phyloP scores from a whole-genome alignment of 2,329 filamentous ascomycete genomes.

The Neurospora crassa region DNA sequence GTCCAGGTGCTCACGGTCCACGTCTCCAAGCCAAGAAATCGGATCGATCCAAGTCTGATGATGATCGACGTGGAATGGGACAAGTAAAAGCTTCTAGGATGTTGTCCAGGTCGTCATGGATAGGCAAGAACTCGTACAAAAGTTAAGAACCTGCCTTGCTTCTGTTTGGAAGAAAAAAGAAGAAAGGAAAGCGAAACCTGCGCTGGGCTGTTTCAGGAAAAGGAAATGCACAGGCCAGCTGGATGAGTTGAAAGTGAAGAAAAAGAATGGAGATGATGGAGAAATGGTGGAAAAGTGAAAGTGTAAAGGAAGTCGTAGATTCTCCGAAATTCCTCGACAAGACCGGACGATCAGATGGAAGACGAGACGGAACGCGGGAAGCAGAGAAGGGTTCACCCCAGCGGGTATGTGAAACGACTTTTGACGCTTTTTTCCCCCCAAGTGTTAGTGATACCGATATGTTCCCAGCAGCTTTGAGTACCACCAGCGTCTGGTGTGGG shows the following conservation, averaged over 20 bases:
- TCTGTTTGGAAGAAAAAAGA: not conserved
- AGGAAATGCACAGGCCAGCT: not conserved
- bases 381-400: not conserved
- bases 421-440: not conserved
- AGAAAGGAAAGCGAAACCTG: not conserved
- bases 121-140: constrained; percentile 1
- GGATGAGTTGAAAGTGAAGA: not conserved
- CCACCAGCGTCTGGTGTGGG: not conserved
- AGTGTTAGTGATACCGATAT: not conserved
- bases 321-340: not conserved
- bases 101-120: not conserved
- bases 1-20: not conserved
- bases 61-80: not conserved
- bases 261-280: not conserved
- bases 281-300: not conserved
- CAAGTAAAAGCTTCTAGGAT: not conserved
- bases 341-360: not conserved
- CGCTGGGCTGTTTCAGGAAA: constrained; percentile 2
- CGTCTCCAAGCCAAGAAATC: not conserved
- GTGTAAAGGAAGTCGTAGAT: not conserved
- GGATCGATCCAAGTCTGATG: not conserved
- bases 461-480: not conserved
- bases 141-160: not conserved
- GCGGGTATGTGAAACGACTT: not conserved
- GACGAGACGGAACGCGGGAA: not conserved